Evolutionary conservation across 805 yeast genomes (phyloP).

Genomic region (Saccharomycopsis selenospora): DNA sequence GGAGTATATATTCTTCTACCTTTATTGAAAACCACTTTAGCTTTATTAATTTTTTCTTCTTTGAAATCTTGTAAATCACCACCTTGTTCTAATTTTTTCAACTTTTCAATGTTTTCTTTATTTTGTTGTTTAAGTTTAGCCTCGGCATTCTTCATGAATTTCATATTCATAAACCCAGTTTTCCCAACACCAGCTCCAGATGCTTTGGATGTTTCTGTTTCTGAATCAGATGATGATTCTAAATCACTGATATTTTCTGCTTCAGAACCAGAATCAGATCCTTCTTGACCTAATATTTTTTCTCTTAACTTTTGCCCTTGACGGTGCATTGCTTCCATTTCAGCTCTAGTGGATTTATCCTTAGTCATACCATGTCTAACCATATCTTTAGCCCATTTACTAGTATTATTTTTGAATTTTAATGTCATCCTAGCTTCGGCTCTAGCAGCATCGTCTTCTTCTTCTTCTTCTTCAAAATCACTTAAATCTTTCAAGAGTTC

Average conservation of each 20-base stretch:
- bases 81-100: slow-evolving; percentile 44
- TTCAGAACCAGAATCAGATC: slow-evolving; percentile 38
- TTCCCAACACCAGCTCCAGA: slow-evolving; percentile 53
- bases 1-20: slow-evolving; percentile 85
- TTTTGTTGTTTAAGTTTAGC: slow-evolving; percentile 57
- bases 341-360: slow-evolving; percentile 76
- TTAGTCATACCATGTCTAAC: slow-evolving; percentile 84
- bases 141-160: slow-evolving; percentile 89
- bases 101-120: slow-evolving; percentile 40
- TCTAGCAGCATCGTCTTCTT: slow-evolving; percentile 62
- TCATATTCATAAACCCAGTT: slow-evolving; percentile 88
- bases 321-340: slow-evolving; percentile 89
- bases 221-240: slow-evolving; percentile 37
- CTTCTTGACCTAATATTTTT: slow-evolving; percentile 62
- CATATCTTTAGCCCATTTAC: slow-evolving; percentile 84
- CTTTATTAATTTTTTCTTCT: slow-evolving; percentile 32
- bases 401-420: slow-evolving; percentile 77
- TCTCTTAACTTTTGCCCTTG: slow-evolving; percentile 73
- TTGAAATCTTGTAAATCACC: slow-evolving; percentile 35
- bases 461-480: slow-evolving; percentile 42
- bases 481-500: slow-evolving; percentile 55
- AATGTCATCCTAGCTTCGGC: slow-evolving; percentile 91
- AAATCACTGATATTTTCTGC: slow-evolving; percentile 46
- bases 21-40: slow-evolving; percentile 48
- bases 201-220: slow-evolving; percentile 32